phyloP scores from a whole-genome alignment of 768 basidiomycete species.

The Coprinopsis strossmayeri region DNA sequence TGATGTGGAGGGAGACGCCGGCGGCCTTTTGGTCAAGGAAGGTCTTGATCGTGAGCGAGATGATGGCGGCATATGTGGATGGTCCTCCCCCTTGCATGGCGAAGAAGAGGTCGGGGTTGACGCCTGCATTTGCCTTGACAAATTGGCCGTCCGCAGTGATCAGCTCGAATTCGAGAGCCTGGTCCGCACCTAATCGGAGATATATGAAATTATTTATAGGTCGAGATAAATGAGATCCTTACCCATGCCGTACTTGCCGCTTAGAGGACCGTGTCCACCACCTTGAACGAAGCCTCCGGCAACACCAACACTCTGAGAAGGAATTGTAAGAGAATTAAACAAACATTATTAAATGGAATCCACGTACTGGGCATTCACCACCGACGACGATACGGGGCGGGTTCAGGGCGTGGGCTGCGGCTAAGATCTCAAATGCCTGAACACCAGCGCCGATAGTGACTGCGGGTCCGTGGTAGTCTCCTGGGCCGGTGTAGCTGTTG shows the following conservation, averaged over 20 bases:
- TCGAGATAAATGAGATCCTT: background rate
- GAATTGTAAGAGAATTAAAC: background rate
- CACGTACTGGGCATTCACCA: constrained; percentile 16
- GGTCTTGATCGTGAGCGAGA: constrained; percentile 16
- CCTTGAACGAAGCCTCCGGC: constrained; percentile 30
- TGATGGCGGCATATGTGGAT: constrained; percentile 11
- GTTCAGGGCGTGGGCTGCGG: constrained; percentile 6
- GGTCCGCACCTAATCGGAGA: constrained; percentile 12
- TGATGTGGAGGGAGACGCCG: constrained; percentile 10
- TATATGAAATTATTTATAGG: background rate
- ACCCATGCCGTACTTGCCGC: constrained; percentile 15
- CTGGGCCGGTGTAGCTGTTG: constrained; percentile 10
- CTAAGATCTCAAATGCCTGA: constrained; percentile 11
- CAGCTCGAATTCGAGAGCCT: constrained; percentile 27
- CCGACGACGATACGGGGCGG: constrained; percentile 7
- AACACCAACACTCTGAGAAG: constrained; percentile 24
- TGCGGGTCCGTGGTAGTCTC: constrained; percentile 11
- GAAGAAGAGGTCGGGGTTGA: constrained; percentile 34
- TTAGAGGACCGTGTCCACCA: constrained; percentile 18
- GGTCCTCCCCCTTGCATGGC: constrained; percentile 27
- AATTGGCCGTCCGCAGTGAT: constrained; percentile 32
- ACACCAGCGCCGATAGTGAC: constrained; percentile 16
- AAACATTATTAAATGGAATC: too few species aligned
- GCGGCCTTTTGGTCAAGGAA: constrained; percentile 10
- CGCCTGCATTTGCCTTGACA: constrained; percentile 22